These are phyloP conservation scores for Clonostachys chloroleuca DNA, from an alignment of 2,329 filamentous ascomycete genomes.

Conservation along the genomic window DNA sequence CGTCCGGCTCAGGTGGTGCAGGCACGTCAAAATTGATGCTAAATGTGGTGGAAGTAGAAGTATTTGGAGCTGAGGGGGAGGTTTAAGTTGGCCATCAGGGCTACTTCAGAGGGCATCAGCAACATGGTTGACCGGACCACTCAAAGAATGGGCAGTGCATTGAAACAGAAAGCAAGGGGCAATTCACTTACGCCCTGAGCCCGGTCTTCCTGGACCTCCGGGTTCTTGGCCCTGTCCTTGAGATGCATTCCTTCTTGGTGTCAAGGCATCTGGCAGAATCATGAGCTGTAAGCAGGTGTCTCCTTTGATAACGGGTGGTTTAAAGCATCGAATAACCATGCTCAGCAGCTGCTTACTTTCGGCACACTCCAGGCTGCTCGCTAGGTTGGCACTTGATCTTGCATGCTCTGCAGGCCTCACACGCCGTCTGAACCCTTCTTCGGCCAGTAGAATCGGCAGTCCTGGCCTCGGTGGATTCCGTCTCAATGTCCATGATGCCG, in stretches of 20 bases:
- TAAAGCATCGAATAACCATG: background rate
- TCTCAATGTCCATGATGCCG: too few species aligned
- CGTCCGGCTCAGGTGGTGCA: constrained; percentile 25
- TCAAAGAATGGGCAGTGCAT: background rate
- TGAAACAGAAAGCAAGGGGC: background rate
- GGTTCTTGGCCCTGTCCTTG: constrained; percentile 43
- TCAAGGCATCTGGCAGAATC: constrained; percentile 37
- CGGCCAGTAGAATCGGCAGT: too few species aligned
- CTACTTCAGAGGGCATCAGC: background rate
- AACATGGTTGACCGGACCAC: background rate
- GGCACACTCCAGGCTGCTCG: constrained; percentile 41
- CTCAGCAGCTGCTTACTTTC: constrained; percentile 30
- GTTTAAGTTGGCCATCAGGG: background rate
- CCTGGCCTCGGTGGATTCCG: too few species aligned
- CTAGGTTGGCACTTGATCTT: constrained; percentile 50
- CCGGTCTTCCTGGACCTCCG: constrained; percentile 37
- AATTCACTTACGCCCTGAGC: constrained; percentile 23
- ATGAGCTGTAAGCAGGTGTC: background rate
- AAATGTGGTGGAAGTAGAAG: constrained; percentile 41
- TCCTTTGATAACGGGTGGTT: background rate
- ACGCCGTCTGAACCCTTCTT: constrained; percentile 22
- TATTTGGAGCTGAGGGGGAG: constrained; percentile 20
- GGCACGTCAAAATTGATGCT: constrained; percentile 47
- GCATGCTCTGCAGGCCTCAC: constrained; percentile 47
- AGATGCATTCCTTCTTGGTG: constrained; percentile 49